Evolutionary conservation across 2,329 filamentous ascomycete genomes (phyloP), one percentile per base, ranked within the genome.

Genomic region (Aspergillus sp.): DNA sequence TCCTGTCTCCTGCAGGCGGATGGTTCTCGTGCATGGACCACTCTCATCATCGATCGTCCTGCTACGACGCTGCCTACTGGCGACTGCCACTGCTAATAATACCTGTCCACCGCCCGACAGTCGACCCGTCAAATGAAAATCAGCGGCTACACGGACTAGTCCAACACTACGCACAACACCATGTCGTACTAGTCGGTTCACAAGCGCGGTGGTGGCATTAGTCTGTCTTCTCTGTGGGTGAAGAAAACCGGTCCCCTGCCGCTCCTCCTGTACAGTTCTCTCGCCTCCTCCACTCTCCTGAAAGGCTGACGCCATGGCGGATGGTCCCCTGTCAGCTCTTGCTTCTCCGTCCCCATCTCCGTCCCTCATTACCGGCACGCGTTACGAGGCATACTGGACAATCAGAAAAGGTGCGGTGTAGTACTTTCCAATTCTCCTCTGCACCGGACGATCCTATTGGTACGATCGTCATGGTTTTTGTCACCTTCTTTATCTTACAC

Each of bases 21-120:
- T 61, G 52, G 58, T 56, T 60, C 58, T 59, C 53, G 50, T 61
- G 61, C 59, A 62, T 63, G 49, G 55, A 43, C 58, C 57, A 55
- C 55, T 53, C 43, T 53, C 47, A 47, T 54, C 49, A 50, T 60
- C 53, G 48, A 58, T 55, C 50, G 47, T n/a, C 47, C 49, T 55
- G 48, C 52, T 36, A 55, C 40, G 48, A 50, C 53, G 43, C 45
- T 44, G 41, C 32, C 31, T 41, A 49, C 51, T 48, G 32, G 47
- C 41, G 19, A 41, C 11, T 34, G 20, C 34, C 20, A 40, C 36
- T 50, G 45, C 49, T 56, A 53, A 52, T 53, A 52, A 60, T 50
- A 44, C 41, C 38, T 47, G 42, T 32, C 38, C 31, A 45, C 40
- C 49, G 29, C 31, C 41, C 34, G 31, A 54, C 29, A 47, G 47